Evolutionary conservation across 2,329 filamentous ascomycete species (phyloP).

Genomic region (Mariannaea elegans): DNA sequence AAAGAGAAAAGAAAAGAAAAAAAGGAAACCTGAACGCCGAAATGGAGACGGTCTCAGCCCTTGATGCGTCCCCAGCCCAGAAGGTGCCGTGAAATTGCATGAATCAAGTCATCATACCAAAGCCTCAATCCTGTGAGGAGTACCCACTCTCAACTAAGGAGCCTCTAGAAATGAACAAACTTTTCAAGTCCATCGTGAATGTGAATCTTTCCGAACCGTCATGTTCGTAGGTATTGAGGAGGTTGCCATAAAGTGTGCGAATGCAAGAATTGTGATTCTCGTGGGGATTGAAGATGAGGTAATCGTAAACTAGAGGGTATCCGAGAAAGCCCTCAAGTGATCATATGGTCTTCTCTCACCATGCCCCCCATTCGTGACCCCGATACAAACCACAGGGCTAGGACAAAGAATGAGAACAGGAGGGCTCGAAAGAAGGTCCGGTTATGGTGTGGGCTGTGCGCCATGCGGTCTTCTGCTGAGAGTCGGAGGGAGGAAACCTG

Average conservation of each 20-base stretch:
- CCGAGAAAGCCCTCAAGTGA: conserved; percentile 13
- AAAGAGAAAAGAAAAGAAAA: background rate
- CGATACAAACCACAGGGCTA: conserved; percentile 55
- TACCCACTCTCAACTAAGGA: conserved; percentile 20
- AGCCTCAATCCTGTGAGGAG: conserved; percentile 22
- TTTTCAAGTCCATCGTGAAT: background rate
- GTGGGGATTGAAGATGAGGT: conserved; percentile 3
- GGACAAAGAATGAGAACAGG: conserved; percentile 53
- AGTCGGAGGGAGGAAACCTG: conserved; percentile 49
- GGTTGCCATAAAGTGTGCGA: conserved; percentile 19
- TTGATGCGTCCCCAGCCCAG: conserved; percentile 58
- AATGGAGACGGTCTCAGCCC: conserved; percentile 63
- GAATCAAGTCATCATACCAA: conserved; percentile 24
- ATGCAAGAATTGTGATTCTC: background rate
- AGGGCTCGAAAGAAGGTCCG: conserved; percentile 54
- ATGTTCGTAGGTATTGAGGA: conserved; percentile 10
- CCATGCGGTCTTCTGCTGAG: conserved; percentile 17
- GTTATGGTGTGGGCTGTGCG: conserved; percentile 38
- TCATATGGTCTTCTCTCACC: conserved; percentile 23
- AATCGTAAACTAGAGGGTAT: background rate
- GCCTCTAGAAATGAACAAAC: background rate
- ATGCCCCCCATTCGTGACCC: conserved; percentile 42
- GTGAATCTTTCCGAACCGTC: conserved; percentile 4
- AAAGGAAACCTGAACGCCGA: conserved; percentile 33
- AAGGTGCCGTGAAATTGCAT: conserved; percentile 41